Evolutionary conservation across 2,329 filamentous ascomycete species (phyloP).

Genomic region (Diaporthe citriasiana): DNA sequence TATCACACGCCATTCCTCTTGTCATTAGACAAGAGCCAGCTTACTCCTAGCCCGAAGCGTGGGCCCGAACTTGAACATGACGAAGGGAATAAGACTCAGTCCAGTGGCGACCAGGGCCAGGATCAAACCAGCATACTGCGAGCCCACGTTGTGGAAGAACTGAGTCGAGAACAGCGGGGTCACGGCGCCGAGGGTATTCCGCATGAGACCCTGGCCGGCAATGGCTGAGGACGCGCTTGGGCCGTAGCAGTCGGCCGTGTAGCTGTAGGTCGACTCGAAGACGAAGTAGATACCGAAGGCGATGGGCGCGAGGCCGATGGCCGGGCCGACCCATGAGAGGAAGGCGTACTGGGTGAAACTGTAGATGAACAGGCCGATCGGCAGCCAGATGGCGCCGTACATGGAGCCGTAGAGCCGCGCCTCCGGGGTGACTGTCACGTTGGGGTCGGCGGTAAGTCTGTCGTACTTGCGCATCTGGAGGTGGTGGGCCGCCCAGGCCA

Average conservation of each 20-base stretch:
- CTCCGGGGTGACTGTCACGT: slow-evolving; percentile 57
- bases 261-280: slow-evolving; percentile 57
- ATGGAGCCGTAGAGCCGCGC: slow-evolving; percentile 64
- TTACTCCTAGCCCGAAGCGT: slow-evolving; percentile 55
- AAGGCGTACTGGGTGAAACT: slow-evolving; percentile 66
- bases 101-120: slow-evolving; percentile 60
- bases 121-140: slow-evolving; percentile 65
- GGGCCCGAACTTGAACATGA: slow-evolving; percentile 59
- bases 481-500: slow-evolving; percentile 63
- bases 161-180: slow-evolving; percentile 65
- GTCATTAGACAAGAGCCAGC: slow-evolving; percentile 47
- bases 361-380: slow-evolving; percentile 66
- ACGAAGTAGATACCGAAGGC: slow-evolving; percentile 67
- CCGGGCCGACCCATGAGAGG: slow-evolving; percentile 63
- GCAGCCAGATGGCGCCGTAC: slow-evolving; percentile 61
- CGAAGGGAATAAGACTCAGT: slow-evolving; percentile 54
- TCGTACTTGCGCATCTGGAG: slow-evolving; percentile 66
- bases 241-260: slow-evolving; percentile 67
- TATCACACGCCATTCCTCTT: background rate
- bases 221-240: slow-evolving; percentile 54
- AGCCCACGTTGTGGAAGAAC: slow-evolving; percentile 67
- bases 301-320: slow-evolving; percentile 63
- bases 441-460: slow-evolving; percentile 52
- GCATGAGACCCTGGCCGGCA: slow-evolving; percentile 65
- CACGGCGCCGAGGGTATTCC: slow-evolving; percentile 66